A percentile compares a stretch with the other conserved stretches of the same genome.
Evolutionary conservation across 75 land plant species (phyloP).

Genomic region (Picea glauca): DNA sequence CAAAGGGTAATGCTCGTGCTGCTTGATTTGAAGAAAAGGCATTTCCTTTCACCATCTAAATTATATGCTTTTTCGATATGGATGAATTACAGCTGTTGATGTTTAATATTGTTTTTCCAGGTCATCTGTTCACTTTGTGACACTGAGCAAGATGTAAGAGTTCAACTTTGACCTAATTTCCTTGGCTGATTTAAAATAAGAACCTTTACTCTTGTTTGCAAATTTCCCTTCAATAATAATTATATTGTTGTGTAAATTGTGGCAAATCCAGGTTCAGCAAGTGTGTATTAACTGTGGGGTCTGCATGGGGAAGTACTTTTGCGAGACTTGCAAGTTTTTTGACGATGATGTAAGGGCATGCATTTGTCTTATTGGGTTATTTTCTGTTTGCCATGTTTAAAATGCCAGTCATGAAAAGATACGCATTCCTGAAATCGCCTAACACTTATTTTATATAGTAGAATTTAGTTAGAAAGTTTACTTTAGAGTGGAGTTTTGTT

Average conservation of each 20-base stretch:
- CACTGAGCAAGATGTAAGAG: slow-evolving; percentile 64
- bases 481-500: neutral
- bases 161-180: neutral
- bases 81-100: neutral
- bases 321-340: slow-evolving; percentile 59
- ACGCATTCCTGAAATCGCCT: neutral
- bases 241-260: neutral
- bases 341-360: slow-evolving; percentile 66
- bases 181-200: neutral
- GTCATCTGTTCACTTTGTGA: too few relatives aligned
- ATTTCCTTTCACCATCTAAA: neutral
- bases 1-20: slow-evolving; percentile 20
- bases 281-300: slow-evolving; percentile 54
- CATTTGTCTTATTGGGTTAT: neutral
- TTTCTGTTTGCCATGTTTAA: too few relatives aligned
- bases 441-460: too few relatives aligned
- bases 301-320: too few relatives aligned
- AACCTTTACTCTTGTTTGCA: neutral
- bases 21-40: neutral
- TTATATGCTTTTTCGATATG: neutral
- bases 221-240: neutral
- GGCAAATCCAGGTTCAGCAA: slow-evolving; percentile 45
- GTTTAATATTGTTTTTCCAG: slow-evolving; percentile 18
- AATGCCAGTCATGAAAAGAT: too few relatives aligned
- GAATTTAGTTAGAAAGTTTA: too few relatives aligned